Conservation (phyloP, 306 rosid genomes). For the Dalbergia oliveri region DNA sequence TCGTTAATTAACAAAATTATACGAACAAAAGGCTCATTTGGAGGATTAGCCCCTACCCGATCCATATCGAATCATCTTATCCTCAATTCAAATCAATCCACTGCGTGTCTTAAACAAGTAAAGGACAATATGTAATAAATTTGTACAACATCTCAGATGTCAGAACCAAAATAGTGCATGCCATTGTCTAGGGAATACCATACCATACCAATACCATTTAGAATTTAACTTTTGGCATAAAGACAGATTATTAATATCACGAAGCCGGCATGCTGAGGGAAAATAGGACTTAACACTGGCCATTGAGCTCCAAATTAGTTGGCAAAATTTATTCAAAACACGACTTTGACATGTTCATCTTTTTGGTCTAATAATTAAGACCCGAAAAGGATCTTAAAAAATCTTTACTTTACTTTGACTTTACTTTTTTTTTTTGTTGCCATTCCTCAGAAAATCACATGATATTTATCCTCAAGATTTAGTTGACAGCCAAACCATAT, state of each 20-base stretch:
- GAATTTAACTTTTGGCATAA: conserved; percentile 27
- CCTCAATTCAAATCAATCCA: conserved; percentile 39
- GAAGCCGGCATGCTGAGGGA: conserved; percentile 22
- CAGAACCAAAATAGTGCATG: conserved; percentile 16
- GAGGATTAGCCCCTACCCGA: conserved; percentile 17
- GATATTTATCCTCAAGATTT: conserved; percentile 25
- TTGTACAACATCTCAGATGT: conserved; percentile 25
- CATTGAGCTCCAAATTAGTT: conserved; percentile 27
- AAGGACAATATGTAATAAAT: conserved; percentile 20
- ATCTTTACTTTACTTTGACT: not conserved
- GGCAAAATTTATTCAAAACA: not conserved
- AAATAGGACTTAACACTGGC: conserved; percentile 38
- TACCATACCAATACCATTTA: not conserved
- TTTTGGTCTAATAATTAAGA: not conserved
- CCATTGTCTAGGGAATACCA: conserved; percentile 29
- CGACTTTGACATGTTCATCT: not conserved
- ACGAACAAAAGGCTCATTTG: conserved; percentile 40
- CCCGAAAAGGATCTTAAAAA: conserved; percentile 3
- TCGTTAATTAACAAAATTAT: conserved; percentile 19
- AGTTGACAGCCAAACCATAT: conserved; percentile 26
- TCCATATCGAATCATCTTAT: conserved; percentile 42
- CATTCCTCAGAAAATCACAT: conserved; percentile 20
- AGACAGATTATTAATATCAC: conserved; percentile 33
- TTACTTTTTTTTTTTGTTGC: not conserved
- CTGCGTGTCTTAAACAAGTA: conserved; percentile 37